Percentiles rank a stretch among this genome's conserved stretches.
Conservation (phyloP, 2,329 filamentous ascomycete species). For the Exophiala bonariae region DNA sequence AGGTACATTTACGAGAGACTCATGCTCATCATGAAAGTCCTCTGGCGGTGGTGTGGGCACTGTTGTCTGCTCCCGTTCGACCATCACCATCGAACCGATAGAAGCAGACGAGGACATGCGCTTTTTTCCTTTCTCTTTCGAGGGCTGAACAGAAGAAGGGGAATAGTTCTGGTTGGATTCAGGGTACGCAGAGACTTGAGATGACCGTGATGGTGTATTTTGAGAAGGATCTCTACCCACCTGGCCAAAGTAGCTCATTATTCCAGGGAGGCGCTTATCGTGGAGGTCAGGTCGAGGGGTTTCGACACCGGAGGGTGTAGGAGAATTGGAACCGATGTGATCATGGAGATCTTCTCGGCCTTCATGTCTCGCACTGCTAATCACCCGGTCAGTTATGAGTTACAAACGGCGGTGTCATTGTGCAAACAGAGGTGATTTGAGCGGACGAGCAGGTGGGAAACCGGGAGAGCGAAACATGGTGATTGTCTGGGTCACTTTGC, state of each 20-base stretch:
- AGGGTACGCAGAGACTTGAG: constrained; percentile 36
- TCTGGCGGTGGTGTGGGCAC: constrained; percentile 32
- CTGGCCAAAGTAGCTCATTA: constrained; percentile 98
- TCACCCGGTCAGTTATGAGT: constrained; percentile 15
- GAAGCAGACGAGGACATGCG: constrained; percentile 34
- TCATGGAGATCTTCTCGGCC: constrained; percentile 43
- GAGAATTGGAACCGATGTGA: constrained; percentile 68
- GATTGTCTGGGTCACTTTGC: background rate
- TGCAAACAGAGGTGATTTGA: constrained; percentile 10
- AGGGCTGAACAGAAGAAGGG: constrained; percentile 9
- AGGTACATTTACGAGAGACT: constrained; percentile 29
- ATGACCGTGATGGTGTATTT: constrained; percentile 43
- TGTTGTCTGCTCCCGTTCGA: constrained; percentile 38
- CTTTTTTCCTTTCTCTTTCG: constrained; percentile 25
- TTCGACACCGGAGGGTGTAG: constrained; percentile 84
- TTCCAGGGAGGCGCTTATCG: constrained; percentile 92
- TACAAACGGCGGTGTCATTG: background rate
- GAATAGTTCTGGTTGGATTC: constrained; percentile 15
- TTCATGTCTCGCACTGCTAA: constrained; percentile 31
- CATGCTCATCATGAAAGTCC: constrained; percentile 23
- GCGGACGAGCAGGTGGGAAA: background rate
- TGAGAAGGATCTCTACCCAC: constrained; percentile 85
- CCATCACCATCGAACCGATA: constrained; percentile 43
- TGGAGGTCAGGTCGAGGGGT: constrained; percentile 91
- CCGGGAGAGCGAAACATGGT: constrained; percentile 8